Conservation (phyloP, 192 early-diverging fungal species). For the Haplosporangium gracile region DNA sequence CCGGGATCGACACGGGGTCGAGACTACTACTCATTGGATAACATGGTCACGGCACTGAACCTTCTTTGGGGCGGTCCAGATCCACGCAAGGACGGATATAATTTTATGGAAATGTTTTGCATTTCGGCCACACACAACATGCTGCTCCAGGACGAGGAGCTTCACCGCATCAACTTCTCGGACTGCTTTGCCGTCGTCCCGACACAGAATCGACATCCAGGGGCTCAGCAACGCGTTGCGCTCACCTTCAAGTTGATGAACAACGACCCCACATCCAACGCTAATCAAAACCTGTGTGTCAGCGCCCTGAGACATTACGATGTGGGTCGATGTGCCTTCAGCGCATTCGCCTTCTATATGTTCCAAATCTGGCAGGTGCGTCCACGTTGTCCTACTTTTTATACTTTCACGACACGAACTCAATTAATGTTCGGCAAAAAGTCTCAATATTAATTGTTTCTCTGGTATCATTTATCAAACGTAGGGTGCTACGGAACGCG, state of each 20-base stretch:
- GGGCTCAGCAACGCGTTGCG: background rate
- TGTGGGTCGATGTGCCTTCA: background rate
- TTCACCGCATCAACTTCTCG: background rate
- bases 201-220: background rate
- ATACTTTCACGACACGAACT: background rate
- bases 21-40: background rate
- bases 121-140: background rate
- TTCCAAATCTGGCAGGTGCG: slow-evolving; percentile 1
- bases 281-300: background rate
- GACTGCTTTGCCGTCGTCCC: slow-evolving; percentile 1
- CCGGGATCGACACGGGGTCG: background rate
- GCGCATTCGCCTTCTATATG: background rate
- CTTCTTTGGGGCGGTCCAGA: background rate
- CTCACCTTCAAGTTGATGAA: background rate
- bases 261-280: background rate
- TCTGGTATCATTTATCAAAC: background rate
- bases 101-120: background rate
- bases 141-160: background rate
- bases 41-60: background rate
- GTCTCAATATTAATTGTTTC: background rate
- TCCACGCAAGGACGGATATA: background rate
- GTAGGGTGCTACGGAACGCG: background rate
- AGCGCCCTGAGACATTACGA: background rate
- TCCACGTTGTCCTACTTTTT: background rate
- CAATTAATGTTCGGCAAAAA: background rate